Evolutionary conservation across 2,329 filamentous ascomycete genomes (phyloP).

Genomic region (Metarhizium robertsii): DNA sequence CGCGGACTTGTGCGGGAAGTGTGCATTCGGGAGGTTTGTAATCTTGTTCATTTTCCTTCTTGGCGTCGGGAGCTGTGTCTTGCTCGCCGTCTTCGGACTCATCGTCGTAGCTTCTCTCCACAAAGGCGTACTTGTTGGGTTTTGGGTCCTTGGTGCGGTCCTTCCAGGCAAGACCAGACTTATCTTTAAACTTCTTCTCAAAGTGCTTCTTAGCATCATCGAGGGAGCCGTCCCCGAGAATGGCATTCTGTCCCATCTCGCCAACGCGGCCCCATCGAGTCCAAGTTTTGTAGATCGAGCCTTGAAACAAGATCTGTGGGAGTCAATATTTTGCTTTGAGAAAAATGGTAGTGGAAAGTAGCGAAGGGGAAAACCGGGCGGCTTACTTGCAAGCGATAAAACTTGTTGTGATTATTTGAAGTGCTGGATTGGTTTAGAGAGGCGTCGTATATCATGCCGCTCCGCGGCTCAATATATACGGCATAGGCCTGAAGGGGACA

Average conservation of each 20-base stretch:
- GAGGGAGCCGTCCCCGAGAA: conserved; percentile 33
- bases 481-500: conserved; percentile 26
- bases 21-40: conserved; percentile 40
- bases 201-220: conserved; percentile 39
- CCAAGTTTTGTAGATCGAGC: conserved; percentile 49
- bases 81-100: conserved; percentile 39
- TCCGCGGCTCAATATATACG: conserved; percentile 56
- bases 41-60: conserved; percentile 27
- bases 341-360: background rate
- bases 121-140: conserved; percentile 65
- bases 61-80: conserved; percentile 16
- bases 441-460: conserved; percentile 64
- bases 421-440: conserved; percentile 72
- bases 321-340: background rate
- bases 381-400: conserved; percentile 62
- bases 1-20: conserved; percentile 50
- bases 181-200: conserved; percentile 53
- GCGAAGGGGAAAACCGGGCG: background rate
- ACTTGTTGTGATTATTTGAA: conserved; percentile 69
- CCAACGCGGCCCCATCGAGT: conserved; percentile 76
- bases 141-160: conserved; percentile 47
- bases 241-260: conserved; percentile 40
- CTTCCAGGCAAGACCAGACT: conserved; percentile 48
- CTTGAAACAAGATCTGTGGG: conserved; percentile 29
- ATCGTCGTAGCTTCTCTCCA: conserved; percentile 71